A percentile compares a stretch with the other conserved stretches of the same genome.
Evolutionary conservation across 768 basidiomycete genomes (phyloP).

Genomic region (Saitozyma sp.): DNA sequence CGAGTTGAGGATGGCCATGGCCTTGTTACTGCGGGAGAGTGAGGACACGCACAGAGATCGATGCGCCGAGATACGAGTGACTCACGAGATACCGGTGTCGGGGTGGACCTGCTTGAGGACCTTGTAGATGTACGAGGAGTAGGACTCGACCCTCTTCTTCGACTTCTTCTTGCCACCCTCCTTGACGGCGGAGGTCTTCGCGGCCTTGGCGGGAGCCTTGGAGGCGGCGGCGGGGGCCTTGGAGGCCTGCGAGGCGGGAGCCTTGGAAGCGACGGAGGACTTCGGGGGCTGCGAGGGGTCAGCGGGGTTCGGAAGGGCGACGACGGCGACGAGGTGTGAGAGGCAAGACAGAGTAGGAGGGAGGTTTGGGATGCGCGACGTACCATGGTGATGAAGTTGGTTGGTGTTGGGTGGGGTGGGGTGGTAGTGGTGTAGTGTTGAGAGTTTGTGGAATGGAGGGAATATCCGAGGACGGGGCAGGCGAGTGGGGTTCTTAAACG

Average conservation of each 20-base stretch:
- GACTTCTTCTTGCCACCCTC: conserved; percentile 76
- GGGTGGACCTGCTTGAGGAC: conserved; percentile 98
- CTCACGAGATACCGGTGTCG: conserved; percentile 98
- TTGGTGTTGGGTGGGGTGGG: conserved; percentile 21
- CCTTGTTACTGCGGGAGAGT: conserved; percentile 67
- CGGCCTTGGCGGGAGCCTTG: conserved; percentile 69
- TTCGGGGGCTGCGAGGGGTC: conserved; percentile 37
- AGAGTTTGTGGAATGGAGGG: conserved; percentile 8
- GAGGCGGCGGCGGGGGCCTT: conserved; percentile 65
- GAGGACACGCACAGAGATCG: background rate
- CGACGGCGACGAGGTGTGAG: background rate
- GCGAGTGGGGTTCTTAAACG: conserved; percentile 9
- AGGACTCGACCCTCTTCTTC: conserved; percentile 91
- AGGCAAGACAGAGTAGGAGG: background rate
- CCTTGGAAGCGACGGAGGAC: conserved; percentile 55
- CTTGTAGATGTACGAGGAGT: conserved; percentile 82
- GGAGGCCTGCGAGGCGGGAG: conserved; percentile 70
- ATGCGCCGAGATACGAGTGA: conserved; percentile 81
- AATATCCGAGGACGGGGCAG: conserved; percentile 3
- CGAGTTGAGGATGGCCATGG: conserved; percentile 93
- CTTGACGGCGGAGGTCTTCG: conserved; percentile 69
- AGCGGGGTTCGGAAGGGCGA: background rate
- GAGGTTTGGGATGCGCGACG: background rate
- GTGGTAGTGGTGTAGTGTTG: conserved; percentile 15
- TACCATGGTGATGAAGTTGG: conserved; percentile 24